phyloP scores from a whole-genome alignment of 139 green algal genomes.

The Eudorina sp. region DNA sequence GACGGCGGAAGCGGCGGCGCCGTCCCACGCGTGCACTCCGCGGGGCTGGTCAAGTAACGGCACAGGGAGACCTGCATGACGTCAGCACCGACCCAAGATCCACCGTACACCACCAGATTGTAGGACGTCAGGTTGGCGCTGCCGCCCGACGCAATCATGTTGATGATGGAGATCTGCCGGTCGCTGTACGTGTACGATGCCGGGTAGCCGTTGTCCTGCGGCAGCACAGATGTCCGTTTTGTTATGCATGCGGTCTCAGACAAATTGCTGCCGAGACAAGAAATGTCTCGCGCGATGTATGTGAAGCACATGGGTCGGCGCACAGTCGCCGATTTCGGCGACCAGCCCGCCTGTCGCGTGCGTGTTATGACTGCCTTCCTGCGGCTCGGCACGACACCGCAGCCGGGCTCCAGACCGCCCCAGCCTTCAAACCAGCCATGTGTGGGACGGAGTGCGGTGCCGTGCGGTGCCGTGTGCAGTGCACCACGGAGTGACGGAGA shows the following conservation, averaged over 20 bases:
- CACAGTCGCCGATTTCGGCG: too few relatives aligned
- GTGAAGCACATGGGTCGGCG: too few relatives aligned
- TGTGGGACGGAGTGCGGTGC: too few relatives aligned
- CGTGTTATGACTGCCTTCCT: not conserved
- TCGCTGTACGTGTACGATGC: not conserved
- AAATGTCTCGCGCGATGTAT: too few relatives aligned
- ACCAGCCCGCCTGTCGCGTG: too few relatives aligned
- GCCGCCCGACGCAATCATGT: not conserved
- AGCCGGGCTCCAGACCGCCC: too few relatives aligned
- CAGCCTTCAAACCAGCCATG: too few relatives aligned
- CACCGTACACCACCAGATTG: slow-evolving; percentile 27
- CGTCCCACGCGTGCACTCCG: not conserved
- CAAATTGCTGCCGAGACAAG: too few relatives aligned
- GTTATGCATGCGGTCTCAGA: not conserved
- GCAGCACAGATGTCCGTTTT: too few relatives aligned
- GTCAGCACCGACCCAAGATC: not conserved
- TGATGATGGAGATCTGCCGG: not conserved
- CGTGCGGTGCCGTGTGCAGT: too few relatives aligned
- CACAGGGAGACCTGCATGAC: slow-evolving; percentile 12
- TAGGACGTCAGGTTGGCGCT: not conserved
- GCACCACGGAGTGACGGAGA: too few relatives aligned
- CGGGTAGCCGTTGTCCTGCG: slow-evolving; percentile 11
- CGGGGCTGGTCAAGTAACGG: not conserved
- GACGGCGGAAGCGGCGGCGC: too few relatives aligned
- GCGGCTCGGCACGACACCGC: not conserved